A percentile compares a stretch with the other conserved stretches of the same genome.
These are phyloP conservation scores for Scheffersomyces parashehatae DNA, from an alignment of 1,139 yeast genomes.

Conservation along the genomic window DNA sequence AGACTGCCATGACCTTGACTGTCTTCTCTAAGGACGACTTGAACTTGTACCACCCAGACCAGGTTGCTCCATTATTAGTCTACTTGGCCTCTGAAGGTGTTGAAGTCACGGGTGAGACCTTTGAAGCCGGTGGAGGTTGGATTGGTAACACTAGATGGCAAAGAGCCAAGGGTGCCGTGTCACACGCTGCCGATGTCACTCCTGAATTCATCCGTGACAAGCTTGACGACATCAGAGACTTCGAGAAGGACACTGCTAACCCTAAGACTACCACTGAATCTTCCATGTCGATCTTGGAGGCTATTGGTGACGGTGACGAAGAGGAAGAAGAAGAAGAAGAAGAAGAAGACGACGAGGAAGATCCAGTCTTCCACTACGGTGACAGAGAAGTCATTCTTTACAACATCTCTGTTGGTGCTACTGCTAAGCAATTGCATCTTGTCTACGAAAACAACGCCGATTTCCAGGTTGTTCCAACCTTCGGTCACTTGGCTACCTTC, in stretches of 20 bases:
- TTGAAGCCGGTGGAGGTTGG: slow-evolving; percentile 83
- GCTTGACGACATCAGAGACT: slow-evolving; percentile 68
- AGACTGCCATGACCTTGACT: slow-evolving; percentile 93
- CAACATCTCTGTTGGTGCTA: slow-evolving; percentile 89
- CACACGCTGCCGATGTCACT: slow-evolving; percentile 47
- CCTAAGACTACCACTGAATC: slow-evolving; percentile 76
- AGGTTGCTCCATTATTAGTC: slow-evolving; percentile 88
- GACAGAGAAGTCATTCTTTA: slow-evolving; percentile 79
- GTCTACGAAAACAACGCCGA: slow-evolving; percentile 75
- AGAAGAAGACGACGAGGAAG: slow-evolving; percentile 54
- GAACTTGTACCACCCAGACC: slow-evolving; percentile 82
- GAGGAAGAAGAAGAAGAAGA: slow-evolving; percentile 51
- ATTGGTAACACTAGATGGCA: slow-evolving; percentile 94
- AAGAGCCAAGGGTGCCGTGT: slow-evolving; percentile 82
- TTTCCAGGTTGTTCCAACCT: slow-evolving; percentile 90
- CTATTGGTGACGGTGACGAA: slow-evolving; percentile 57
- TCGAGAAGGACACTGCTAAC: slow-evolving; percentile 55
- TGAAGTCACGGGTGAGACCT: slow-evolving; percentile 65
- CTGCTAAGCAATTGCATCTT: slow-evolving; percentile 72
- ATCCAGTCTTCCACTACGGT: slow-evolving; percentile 49
- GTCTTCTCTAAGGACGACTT: slow-evolving; percentile 75
- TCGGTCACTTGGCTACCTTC: slow-evolving; percentile 80
- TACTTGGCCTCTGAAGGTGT: slow-evolving; percentile 73
- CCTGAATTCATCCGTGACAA: slow-evolving; percentile 74
- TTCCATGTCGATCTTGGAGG: slow-evolving; percentile 70